These are phyloP conservation scores for Fusarium sp. DNA, from an alignment of 2,329 filamentous ascomycete species.

Conservation along the genomic window DNA sequence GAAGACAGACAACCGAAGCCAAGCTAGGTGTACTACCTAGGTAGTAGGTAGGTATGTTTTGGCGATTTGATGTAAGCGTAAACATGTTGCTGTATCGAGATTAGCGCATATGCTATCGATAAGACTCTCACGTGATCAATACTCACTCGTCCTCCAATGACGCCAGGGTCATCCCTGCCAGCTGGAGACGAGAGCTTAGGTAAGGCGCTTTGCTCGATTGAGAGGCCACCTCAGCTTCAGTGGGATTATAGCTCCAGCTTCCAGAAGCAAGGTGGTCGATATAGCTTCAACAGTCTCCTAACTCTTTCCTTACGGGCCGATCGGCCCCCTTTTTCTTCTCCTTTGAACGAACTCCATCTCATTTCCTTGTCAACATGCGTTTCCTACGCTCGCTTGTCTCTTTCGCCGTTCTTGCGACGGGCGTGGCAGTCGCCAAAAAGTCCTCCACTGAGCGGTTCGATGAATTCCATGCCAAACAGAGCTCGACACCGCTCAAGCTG, in stretches of 20 bases:
- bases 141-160: conserved; percentile 4
- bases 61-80: conserved; percentile 35
- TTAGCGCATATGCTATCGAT: conserved; percentile 20
- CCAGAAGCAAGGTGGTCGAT: conserved; percentile 8
- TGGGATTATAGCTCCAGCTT: conserved; percentile 29
- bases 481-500: conserved; percentile 77
- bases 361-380: conserved; percentile 67
- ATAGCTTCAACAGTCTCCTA: conserved; percentile 22
- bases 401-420: conserved; percentile 68
- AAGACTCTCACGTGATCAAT: conserved; percentile 18
- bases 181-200: conserved; percentile 25
- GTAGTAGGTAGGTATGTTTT: conserved; percentile 37
- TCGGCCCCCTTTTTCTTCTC: conserved; percentile 29
- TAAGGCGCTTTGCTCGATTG: conserved; percentile 30
- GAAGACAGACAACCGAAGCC: background rate
- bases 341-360: background rate
- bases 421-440: conserved; percentile 72
- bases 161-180: background rate
- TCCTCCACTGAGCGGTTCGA: conserved; percentile 72
- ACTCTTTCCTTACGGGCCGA: conserved; percentile 30
- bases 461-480: conserved; percentile 73
- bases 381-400: conserved; percentile 71
- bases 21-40: background rate
- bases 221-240: conserved; percentile 51
- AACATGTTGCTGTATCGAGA: conserved; percentile 44